Conservation (phyloP, 306 rosid genomes). For the Senna tora region DNA sequence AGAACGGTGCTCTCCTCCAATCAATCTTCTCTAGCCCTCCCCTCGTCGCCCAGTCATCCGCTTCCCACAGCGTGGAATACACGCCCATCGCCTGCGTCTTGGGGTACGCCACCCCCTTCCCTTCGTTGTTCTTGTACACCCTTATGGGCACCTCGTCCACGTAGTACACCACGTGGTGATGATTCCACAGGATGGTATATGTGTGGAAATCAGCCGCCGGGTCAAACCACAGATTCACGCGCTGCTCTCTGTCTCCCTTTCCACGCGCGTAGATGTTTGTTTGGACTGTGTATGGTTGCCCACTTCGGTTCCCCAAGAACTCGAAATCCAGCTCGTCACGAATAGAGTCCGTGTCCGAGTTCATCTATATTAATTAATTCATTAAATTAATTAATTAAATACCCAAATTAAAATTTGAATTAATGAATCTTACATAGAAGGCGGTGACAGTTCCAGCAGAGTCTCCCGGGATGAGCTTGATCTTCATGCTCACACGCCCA, state of each 20-base stretch:
- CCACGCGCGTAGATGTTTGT: slow-evolving; percentile 87
- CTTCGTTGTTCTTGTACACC: slow-evolving; percentile 86
- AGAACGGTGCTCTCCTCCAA: slow-evolving; percentile 91
- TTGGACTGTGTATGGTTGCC: slow-evolving; percentile 92
- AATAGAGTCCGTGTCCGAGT: slow-evolving; percentile 60
- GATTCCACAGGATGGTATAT: slow-evolving; percentile 82
- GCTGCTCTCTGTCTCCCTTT: slow-evolving; percentile 82
- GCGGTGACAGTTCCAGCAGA: slow-evolving; percentile 98
- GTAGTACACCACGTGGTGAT: slow-evolving; percentile 67
- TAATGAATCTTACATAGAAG: slow-evolving; percentile 69
- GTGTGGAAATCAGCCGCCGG: slow-evolving; percentile 81
- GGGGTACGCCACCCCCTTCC: slow-evolving; percentile 72
- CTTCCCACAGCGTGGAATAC: slow-evolving; percentile 90
- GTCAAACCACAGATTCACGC: slow-evolving; percentile 95
- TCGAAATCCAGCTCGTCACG: slow-evolving; percentile 96
- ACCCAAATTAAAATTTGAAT: no score
- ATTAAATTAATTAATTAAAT: no score
- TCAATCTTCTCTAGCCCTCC: slow-evolving; percentile 96
- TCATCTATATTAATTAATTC: slow-evolving; percentile 46
- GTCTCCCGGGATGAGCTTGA: slow-evolving; percentile 89
- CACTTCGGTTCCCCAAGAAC: slow-evolving; percentile 88
- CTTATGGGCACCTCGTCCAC: slow-evolving; percentile 83
- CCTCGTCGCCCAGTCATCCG: slow-evolving; percentile 95
- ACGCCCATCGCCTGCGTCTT: slow-evolving; percentile 81
- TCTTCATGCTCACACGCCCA: slow-evolving; percentile 95